Percentiles rank a stretch among this genome's conserved stretches.
These are phyloP conservation scores for Coemansia sp. DNA, from an alignment of 192 early-diverging fungal genomes.

Conservation along the genomic window DNA sequence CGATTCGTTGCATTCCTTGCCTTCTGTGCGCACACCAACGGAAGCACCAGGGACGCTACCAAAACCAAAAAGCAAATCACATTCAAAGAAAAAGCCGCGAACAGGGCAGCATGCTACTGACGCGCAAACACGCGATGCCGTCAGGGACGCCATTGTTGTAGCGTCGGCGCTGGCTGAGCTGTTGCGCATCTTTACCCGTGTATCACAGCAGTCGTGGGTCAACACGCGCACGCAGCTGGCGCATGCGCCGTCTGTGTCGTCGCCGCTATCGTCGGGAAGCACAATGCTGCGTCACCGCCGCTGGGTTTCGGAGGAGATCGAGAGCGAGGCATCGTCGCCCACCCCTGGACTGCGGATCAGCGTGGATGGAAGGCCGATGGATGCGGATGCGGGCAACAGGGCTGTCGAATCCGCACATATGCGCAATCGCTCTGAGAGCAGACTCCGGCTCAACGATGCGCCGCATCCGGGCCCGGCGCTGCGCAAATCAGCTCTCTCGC, in stretches of 20 bases:
- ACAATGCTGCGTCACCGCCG: conserved; percentile 35
- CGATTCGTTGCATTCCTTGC: conserved; percentile 1
- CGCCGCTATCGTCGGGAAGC: conserved; percentile 30
- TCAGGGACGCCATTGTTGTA: conserved; percentile 17
- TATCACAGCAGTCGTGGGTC: conserved; percentile 33
- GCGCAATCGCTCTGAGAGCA: conserved; percentile 46
- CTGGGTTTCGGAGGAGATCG: conserved; percentile 48
- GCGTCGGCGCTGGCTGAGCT: conserved; percentile 28
- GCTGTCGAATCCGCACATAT: conserved; percentile 14
- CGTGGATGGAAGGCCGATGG: conserved; percentile 11
- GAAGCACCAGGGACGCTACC: background rate
- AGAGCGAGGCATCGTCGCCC: conserved; percentile 11
- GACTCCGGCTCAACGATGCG: conserved; percentile 16
- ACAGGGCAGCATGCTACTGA: background rate
- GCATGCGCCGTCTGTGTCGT: conserved; percentile 31
- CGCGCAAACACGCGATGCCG: background rate
- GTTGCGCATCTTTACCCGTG: conserved; percentile 35
- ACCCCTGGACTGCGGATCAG: conserved; percentile 9
- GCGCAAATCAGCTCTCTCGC: conserved; percentile 39
- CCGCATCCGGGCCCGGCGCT: conserved; percentile 4
- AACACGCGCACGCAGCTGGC: conserved; percentile 27
- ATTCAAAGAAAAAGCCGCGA: background rate
- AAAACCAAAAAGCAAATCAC: background rate
- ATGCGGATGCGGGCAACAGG: background rate
- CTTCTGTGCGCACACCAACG: conserved; percentile 1